Evolutionary conservation across 176 grass and related monocot genomes (phyloP), one percentile per base, ranked within the genome.

Genomic region (Lolium rigidum): DNA sequence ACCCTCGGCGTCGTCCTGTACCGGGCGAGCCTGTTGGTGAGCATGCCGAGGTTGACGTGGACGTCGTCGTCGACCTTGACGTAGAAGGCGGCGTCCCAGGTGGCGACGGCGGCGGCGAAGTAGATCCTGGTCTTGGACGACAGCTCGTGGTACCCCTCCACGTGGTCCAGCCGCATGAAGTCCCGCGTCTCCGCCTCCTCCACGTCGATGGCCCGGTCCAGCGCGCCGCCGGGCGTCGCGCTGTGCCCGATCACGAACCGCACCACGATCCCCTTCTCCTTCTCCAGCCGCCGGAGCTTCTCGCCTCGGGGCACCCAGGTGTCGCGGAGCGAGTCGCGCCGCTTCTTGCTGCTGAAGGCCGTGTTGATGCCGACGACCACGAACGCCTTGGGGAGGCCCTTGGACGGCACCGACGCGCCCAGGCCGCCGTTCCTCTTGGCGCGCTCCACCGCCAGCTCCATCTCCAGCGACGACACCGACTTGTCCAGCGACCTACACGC

Each of bases 201-300:
- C 11, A 17, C 77, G 87, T 95, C 88, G 55, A 95, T 65, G 82
- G 91, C 88, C 61, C 80, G 86, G 88, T 95, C 94, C 73, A 95
- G 89, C 28, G 90, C 78, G 0, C 78, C 83, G 9, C 87, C 78
- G 0, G 80, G 80, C 35, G 84, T 74, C 52, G 84, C 89, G 91
- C 94, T 95, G 84, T 91, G 94, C n/a, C 94, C 94, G 75, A 93
- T 93, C 49, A 91, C 87, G 94, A 95, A 95, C 25, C 94, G 91
- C 4, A 95, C 86, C 79, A 93, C 89, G 10, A 95, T 79, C 2
- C 89, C 94, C 52, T 93, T 89, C 71, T 93, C 86, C 63, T 57
- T 78, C 86, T 95, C 94, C 80, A 93, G 74, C 24, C 88, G 83
- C 65, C 90, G 62, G 10, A 93, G 88, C 64, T 31, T 91, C 5